phyloP scores from a whole-genome alignment of 768 basidiomycete species.

The Auriscalpium microsporum region DNA sequence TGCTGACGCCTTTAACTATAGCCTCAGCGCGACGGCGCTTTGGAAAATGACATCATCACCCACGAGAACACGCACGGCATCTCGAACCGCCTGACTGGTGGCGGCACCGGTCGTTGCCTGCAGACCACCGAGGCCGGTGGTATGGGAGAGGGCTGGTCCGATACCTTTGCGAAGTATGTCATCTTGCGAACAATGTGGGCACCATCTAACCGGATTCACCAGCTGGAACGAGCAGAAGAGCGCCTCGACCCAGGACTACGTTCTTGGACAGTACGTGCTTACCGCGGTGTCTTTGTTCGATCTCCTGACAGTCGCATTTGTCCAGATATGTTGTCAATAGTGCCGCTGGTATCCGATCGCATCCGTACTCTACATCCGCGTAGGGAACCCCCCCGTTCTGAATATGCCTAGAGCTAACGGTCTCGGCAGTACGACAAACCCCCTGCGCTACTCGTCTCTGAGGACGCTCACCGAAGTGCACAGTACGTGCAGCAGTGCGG shows the following conservation, averaged over 20 bases:
- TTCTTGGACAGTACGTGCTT: conserved; percentile 36
- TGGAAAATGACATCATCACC: no score
- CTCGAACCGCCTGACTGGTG: no score
- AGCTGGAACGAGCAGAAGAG: conserved; percentile 33
- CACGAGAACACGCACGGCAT: no score
- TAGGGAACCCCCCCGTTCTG: conserved; percentile 19
- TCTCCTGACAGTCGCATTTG: no score
- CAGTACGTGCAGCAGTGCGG: conserved; percentile 21
- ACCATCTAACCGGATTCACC: conserved; percentile 1
- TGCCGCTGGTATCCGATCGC: conserved; percentile 43
- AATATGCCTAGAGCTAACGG: not conserved
- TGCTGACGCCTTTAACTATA: conserved; percentile 11
- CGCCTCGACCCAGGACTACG: conserved; percentile 25
- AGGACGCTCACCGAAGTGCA: conserved; percentile 36
- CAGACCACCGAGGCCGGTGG: conserved; percentile 56
- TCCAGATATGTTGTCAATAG: conserved; percentile 33
- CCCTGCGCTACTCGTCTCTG: conserved; percentile 34
- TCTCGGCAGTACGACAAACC: conserved; percentile 26
- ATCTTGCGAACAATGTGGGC: no score
- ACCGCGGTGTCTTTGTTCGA: no score
- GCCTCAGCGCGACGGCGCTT: conserved; percentile 58
- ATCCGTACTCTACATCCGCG: conserved; percentile 51
- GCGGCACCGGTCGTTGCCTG: conserved; percentile 50
- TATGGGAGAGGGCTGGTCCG: conserved; percentile 66
- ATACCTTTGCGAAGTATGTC: conserved; percentile 25